A percentile compares a stretch with the other conserved stretches of the same genome.
phyloP scores from a whole-genome alignment of 2,329 filamentous ascomycete genomes.

The Thielaviopsis euricoi region DNA sequence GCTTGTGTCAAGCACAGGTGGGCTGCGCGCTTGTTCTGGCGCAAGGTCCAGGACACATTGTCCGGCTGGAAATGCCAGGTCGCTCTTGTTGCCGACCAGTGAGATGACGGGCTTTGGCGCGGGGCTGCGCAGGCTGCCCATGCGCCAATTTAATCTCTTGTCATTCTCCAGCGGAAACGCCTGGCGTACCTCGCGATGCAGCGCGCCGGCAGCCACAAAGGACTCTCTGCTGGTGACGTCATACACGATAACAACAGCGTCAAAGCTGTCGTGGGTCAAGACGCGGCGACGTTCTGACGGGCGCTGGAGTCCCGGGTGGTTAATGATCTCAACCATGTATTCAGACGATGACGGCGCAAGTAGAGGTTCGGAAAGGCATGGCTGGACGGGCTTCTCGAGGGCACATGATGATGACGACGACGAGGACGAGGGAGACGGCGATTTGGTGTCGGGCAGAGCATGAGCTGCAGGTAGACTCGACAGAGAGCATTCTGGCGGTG shows the following conservation, averaged over 20 bases:
- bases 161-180: background rate
- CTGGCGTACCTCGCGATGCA: constrained; percentile 15
- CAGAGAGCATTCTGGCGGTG: background rate
- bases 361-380: background rate
- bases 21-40: background rate
- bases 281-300: constrained; percentile 13
- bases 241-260: constrained; percentile 18
- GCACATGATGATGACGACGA: background rate
- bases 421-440: background rate
- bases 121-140: background rate
- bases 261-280: constrained; percentile 15
- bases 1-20: too few species aligned
- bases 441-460: background rate
- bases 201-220: constrained; percentile 13
- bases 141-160: background rate
- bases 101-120: background rate
- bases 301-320: constrained; percentile 16
- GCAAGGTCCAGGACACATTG: background rate
- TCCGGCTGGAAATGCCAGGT: background rate
- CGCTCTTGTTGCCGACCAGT: background rate
- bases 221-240: constrained; percentile 15
- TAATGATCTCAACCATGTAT: constrained; percentile 18
- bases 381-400: background rate
- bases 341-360: background rate
- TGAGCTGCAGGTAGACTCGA: background rate